Evolutionary conservation across 805 yeast genomes (phyloP), one percentile per base, ranked within the genome.

Genomic region (Lipomyces starkeyi): DNA sequence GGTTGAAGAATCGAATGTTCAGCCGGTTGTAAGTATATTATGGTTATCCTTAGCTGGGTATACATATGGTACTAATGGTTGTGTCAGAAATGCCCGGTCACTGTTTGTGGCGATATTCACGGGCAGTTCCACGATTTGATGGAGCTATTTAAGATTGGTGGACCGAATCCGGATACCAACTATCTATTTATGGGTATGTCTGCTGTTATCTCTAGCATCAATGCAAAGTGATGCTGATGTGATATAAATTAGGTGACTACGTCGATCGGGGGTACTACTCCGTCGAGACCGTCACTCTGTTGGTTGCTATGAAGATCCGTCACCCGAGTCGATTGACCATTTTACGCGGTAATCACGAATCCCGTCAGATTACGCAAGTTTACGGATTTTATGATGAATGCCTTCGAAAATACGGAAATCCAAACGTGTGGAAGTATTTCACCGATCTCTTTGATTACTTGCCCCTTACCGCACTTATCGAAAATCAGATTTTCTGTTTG

Each of bases 301-400:
- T 93, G 74, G 95, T 93, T 60, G 92, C 97, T 62, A 88, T 93
- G 93, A 93, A 93, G 80, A 92, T 93, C 65, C 85, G 97, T 79
- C 93, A 89, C 80, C 97, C 97, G 60, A 88, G 86, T 76, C 86
- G 97, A 83, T 91, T 93, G 76, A 93, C 98, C 13, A 91, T 93
- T 69, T 85, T 93, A 75, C 87, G 98, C 82, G 98, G 98, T 68
- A 93, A 93, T 78, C 98, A 93, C 79, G 98, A 93, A 80, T 90
- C 96, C 22, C 88, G 98, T 79, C 97, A 93, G 80, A 93, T 93
- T 77, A 93, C 98, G 49, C 97, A 93, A 80, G 97, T 93, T 68
- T 93, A 93, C 77, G 97, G 98, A 27, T 93, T 93, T 79, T 93
- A 93, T 80, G 98, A 93, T 78, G 98, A 93, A 81, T 93, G 98